Base-by-base conservation (phyloP, 2,329 filamentous ascomycete species). In the Cladosporium austrohemisphaericum region DNA sequence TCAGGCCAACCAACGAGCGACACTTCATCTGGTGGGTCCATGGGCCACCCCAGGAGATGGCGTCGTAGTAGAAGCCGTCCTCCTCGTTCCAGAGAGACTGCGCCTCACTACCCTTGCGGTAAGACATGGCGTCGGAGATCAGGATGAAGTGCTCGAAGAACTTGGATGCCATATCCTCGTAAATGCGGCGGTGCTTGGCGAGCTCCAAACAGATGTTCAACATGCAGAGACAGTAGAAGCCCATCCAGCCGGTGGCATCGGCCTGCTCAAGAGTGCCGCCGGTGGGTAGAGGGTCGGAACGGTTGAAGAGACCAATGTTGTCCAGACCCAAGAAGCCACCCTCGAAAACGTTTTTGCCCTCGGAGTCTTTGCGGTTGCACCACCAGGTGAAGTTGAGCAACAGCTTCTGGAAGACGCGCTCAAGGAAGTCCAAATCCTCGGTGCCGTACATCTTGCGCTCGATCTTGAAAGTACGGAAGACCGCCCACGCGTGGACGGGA, bases 111-210 rank as follows among this genome's bases (percentile, higher is more conserved):
- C 84, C 70, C 69, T 77, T 60, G 72, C 88, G 60, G 77, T 80
- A 70, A 78, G 85, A 77, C 92, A 97, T 96, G 51, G 92, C 93
- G 71, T 97, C 93, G 64, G 89, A 94, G 68, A 97, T 97, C 68
- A 96, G 84, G 64, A 97, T 88, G 71, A 97, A 97, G 65, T 97
- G 93, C 73, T 97, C 93, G 62, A 97, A 97, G 76, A 97, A 97
- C 71, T 97, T 97, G 43, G 90, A 94, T 1, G 92, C 91, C 73
- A 97, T 84, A 64, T 97, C 92, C 74, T 97, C 92, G 68, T 97
- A 97, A 50, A 85, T 95, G 32, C 91, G 85, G 37, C 93, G 85
- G 67, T 96, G 89, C 73, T 97, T 97, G 52, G 92, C 91, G 58
- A 97, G 78, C 71, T 97, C 93, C 10, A 97, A 79, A 11, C 91